Base-by-base conservation (phyloP, 169 alveolate species). In the Besnoitia besnoiti region DNA sequence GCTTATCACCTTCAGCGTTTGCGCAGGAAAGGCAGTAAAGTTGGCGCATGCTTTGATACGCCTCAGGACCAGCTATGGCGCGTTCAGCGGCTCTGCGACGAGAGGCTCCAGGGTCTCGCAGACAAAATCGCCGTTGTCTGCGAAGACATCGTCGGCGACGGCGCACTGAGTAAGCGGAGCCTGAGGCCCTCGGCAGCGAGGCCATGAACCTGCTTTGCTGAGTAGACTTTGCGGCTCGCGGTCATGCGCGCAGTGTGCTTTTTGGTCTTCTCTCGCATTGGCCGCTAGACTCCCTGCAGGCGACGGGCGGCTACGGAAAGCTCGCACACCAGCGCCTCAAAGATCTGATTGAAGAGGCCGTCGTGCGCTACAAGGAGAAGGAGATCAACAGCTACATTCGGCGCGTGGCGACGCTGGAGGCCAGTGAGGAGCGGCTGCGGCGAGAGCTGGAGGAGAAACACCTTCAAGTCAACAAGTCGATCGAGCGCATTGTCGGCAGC, bases 121-220 rank as follows among this genome's bases (percentile, higher is more conserved):
- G 67, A 55, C 67, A 55, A 55, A 55, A 55, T 55, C 30, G 33
- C 33, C 3, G 12, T n/a, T n/a, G 67, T 55, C 24, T 55, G 67
- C 67, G 67, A 16, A 55, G 67, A 55, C n/a, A 55, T 55, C 67
- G 67, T 55, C 67, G 67, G 67, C 67, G 67, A 55, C 24, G 67
- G 24, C 12, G 67, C 67, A 5, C 67, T 55, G 12, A 55, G 67
- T 55, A 55, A 55, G 67, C 67, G n/a, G n/a, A n/a, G n/a, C n/a
- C n/a, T n/a, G n/a, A n/a, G n/a, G n/a, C n/a, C n/a, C n/a, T n/a
- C n/a, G n/a, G n/a, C n/a, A n/a, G n/a, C n/a, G n/a, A n/a, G n/a
- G n/a, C n/a, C n/a, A n/a, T n/a, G n/a, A n/a, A n/a, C n/a, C n/a
- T n/a, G n/a, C n/a, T n/a, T n/a, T n/a, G n/a, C n/a, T n/a, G n/a